phyloP scores from a whole-genome alignment of 129 eudicot species.

The Artemisia argyi region DNA sequence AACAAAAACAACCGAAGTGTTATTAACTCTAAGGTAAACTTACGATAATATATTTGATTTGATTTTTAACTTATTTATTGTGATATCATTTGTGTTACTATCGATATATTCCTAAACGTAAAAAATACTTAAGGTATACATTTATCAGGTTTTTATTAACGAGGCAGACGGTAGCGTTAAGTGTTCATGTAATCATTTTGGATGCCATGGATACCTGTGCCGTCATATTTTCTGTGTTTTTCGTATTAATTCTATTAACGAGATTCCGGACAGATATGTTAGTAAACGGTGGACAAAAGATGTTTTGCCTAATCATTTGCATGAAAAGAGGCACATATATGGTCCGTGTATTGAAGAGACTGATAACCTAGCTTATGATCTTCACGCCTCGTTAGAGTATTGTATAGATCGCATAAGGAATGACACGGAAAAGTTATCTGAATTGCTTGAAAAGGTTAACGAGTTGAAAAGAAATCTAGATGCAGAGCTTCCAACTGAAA shows the following conservation, averaged over 20 bases:
- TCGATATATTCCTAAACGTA: not conserved
- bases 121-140: too few relatives aligned
- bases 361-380: not conserved
- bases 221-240: not conserved
- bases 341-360: too few relatives aligned
- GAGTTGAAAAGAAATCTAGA: not conserved
- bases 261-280: not conserved
- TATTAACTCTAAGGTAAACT: not conserved
- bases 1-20: not conserved
- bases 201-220: not conserved
- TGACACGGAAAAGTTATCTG: not conserved
- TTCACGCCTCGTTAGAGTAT: not conserved
- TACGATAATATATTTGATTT: too few relatives aligned
- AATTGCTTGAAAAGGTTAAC: not conserved
- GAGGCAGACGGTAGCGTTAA: not conserved
- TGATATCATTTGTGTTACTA: not conserved
- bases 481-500: not conserved
- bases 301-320: not conserved
- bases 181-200: not conserved
- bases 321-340: not conserved
- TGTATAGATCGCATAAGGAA: not conserved
- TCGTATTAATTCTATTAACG: not conserved
- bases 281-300: not conserved
- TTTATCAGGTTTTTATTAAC: not conserved
- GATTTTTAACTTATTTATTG: not conserved